Base-by-base conservation (phyloP, 805 yeast species). In the Kluyveromyces nonfermentans region DNA sequence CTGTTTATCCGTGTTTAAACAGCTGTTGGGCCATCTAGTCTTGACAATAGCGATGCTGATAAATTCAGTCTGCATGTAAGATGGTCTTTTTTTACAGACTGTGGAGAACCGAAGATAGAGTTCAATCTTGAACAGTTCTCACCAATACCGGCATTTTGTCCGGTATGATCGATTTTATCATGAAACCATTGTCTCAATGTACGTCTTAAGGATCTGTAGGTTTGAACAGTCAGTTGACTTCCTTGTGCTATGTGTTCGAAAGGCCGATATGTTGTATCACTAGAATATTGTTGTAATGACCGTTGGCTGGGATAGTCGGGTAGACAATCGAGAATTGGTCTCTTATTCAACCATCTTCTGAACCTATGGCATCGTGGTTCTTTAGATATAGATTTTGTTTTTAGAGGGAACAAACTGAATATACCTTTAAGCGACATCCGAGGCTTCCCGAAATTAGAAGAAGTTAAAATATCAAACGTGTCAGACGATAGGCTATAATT, bases 261-360 rank as follows among this genome's bases (percentile, higher is more conserved):
- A 4, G 30, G 30, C 12, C 12, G 30, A 6, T 25, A 25, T 25
- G 12, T 14, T 4, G 7, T 14, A 10, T 25, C 7, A 14, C 14
- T 25, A 25, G 9, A 14, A 25, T 25, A 10, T 10, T 25, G 4
- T 25, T 25, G 9, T 25, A 14, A 25, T 25, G 30, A 10, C 30
- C 14, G 7, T 25, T 10, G 12, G n/a, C 35, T 7, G 3, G 7
- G 4, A 33, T 16, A 12, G 7, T 33, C 17, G 7, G n/a, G 8
- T 14, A 33, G 34, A 16, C 32, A 30, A 4, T 19, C 15, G 2
- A 38, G 34, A 4, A 38, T 38, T 28, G 41, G 34, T 30, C 28
- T 38, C 7, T 31, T 28, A n/a, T 38, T 38, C 28, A 38, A 22
- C 41, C 41, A 38, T 7, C 18, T 33, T n/a, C 41, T 20, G 34